Conservation (phyloP, 768 basidiomycete species). For the Kondoa malvinella region DNA sequence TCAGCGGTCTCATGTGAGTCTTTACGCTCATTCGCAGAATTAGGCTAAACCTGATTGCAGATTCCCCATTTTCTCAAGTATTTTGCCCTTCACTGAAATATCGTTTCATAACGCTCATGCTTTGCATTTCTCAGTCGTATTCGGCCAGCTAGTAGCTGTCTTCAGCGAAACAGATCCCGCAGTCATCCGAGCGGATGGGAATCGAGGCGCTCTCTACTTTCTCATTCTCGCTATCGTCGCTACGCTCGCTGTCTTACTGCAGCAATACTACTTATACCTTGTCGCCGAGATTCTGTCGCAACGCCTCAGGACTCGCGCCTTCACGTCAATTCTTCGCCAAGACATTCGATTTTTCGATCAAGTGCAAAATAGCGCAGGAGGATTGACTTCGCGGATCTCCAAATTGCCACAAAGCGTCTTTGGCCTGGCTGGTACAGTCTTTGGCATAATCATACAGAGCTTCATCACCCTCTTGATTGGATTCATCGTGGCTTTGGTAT, state of each 20-base stretch:
- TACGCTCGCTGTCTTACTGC: constrained; percentile 43
- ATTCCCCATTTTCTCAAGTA: constrained; percentile 61
- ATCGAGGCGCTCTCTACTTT: constrained; percentile 54
- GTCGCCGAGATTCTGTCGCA: constrained; percentile 55
- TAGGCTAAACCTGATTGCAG: no score
- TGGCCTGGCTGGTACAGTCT: no score
- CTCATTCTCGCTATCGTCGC: constrained; percentile 64
- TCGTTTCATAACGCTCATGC: no score
- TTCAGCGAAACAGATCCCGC: constrained; percentile 22
- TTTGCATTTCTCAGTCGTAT: no score
- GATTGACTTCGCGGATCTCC: constrained; percentile 57
- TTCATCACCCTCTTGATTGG: no score
- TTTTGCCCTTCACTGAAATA: no score
- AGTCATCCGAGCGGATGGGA: constrained; percentile 42
- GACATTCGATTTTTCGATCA: no score
- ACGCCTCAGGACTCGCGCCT: constrained; percentile 52
- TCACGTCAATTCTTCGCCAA: no score
- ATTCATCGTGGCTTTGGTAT: constrained; percentile 57
- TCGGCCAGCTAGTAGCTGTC: constrained; percentile 30
- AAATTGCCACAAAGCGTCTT: constrained; percentile 65
- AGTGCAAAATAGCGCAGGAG: constrained; percentile 54
- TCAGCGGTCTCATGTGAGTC: constrained; percentile 37
- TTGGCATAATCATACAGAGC: no score
- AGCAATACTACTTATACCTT: constrained; percentile 53
- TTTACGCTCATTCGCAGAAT: no score